Base-by-base conservation (phyloP, 2,329 filamentous ascomycete genomes). In the Aspergillus viridinutans region DNA sequence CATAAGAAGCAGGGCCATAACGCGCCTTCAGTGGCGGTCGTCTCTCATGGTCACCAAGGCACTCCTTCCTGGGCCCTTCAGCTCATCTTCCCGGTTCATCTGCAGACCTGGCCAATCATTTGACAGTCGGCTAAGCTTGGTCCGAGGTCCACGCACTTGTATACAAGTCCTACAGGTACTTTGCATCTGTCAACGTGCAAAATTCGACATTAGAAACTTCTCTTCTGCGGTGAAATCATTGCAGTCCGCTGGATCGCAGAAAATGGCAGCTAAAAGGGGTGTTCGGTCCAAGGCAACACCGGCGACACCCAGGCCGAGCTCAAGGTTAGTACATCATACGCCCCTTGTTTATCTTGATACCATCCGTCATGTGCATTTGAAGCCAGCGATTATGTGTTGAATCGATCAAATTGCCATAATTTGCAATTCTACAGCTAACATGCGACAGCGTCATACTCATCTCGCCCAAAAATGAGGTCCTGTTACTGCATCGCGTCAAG, bases 401-500 rank as follows among this genome's bases (percentile, higher is more conserved):
- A 17, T 26, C 6, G 12, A 35, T 35, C 4, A 17, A 7, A 49
- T 40, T 3, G 2, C 29, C 10, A 3, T 25, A 49, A 23, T 7
- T 10, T 21, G 20, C 17, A 32, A 26, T 10, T 29, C 35, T 50
- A 32, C 28, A 48, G 55, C 61, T 70, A 52, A 60, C 48, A 50
- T 9, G 10, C 43, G 50, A 60, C 57, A 95, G 90, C 64, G 86
- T 97, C 49, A 79, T 97, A 35, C 82, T 97, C 14, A 80, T 99
- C 50, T 97, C 94, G 0, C 89, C 92, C 0, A 81, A 83, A 52
- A 97, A 97, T 72, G 86, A 96, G 72, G 85, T 97, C 49, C 83
- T 99, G 0, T 85, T 97, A 20, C 85, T 97, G 8, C 92, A 92
- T 72, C 87, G 94, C 60, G 90, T 96, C 2, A 83, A 87, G 62